Conservation (phyloP, 2,329 filamentous ascomycete genomes). For the Aspergillus thermomutatus region DNA sequence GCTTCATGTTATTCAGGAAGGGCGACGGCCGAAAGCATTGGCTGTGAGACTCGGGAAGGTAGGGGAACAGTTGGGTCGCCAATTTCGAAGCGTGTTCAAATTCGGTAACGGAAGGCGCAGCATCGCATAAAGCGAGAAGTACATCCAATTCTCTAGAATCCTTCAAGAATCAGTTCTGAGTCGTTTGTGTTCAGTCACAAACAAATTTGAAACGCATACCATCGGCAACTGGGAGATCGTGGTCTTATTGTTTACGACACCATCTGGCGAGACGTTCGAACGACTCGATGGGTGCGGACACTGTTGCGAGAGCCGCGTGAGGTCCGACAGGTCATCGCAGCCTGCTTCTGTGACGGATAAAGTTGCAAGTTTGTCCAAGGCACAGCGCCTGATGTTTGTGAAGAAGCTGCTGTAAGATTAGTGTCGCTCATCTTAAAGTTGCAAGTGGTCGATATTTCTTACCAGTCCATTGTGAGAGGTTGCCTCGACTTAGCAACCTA, state of each 20-base stretch:
- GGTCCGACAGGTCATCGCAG: slow-evolving; percentile 29
- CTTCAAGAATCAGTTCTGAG: slow-evolving; percentile 45
- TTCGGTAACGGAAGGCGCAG: slow-evolving; percentile 71
- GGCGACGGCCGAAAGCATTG: slow-evolving; percentile 78
- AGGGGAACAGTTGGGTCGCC: slow-evolving; percentile 73
- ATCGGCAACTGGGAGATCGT: slow-evolving; percentile 39
- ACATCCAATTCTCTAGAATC: slow-evolving; percentile 88
- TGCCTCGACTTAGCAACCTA: neutral
- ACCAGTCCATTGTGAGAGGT: slow-evolving; percentile 30
- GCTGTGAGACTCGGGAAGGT: slow-evolving; percentile 78
- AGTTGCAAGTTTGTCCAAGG: slow-evolving; percentile 43
- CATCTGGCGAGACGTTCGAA: slow-evolving; percentile 33
- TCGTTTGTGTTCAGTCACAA: neutral
- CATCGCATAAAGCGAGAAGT: slow-evolving; percentile 84
- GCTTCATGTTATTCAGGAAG: slow-evolving; percentile 76
- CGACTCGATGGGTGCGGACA: slow-evolving; percentile 23
- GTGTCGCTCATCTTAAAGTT: slow-evolving; percentile 5
- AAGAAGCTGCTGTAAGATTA: slow-evolving; percentile 24
- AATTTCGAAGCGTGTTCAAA: slow-evolving; percentile 73
- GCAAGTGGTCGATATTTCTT: slow-evolving; percentile 7
- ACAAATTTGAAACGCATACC: slow-evolving; percentile 22
- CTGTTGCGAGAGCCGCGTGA: slow-evolving; percentile 34
- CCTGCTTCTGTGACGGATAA: slow-evolving; percentile 36
- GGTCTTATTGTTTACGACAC: slow-evolving; percentile 33
- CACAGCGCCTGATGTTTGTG: slow-evolving; percentile 37